Evolutionary conservation across 108 stramenopile species (phyloP), one percentile per base, ranked within the genome.

Genomic region (Fragilariopsis cylindrus): DNA sequence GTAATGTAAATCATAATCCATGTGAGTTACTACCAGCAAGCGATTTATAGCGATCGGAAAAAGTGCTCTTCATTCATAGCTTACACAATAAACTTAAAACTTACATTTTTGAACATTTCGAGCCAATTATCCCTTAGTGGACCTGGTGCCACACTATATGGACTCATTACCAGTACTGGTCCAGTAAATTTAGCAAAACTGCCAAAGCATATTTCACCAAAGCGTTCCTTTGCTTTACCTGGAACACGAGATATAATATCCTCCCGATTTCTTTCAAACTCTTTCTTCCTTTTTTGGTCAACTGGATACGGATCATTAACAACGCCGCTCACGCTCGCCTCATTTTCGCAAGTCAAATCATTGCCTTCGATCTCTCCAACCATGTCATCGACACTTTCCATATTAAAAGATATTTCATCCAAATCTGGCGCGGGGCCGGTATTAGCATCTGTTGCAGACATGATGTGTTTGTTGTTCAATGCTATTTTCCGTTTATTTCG

Each of bases 71-170:
- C 16, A 62, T 62, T 18, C 60, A 15, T 54, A 7, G 12, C 49
- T 70, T 52, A 8, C 46, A 41, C 60, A 39, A 18, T 57, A 57
- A 19, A 57, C 57, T 19, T 19, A 57, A 1, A 57, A 81, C 93
- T 77, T 84, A 94, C 93, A 60, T 90, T 91, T 13, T 88, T 66
- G 83, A 81, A 90, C 88, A 90, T 90, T 3, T 81, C 69, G 67
- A 88, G 71, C 93, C 93, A 94, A 72, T 74, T 77, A 13, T 86
- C 78, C 42, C 93, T 71, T 21, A 89, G 81, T 41, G 73, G 76
- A 8, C 89, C 86, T 9, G 91, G 90, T 15, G 81, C 76, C 11
- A 91, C 87, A 60, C 86, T 79, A 79, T 83, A 94, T 40, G 91
- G 93, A 40, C 82, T 87, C 72, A 92, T 46, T 43, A 89, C 81